These are phyloP conservation scores for Halophytophthora batemanensis DNA, from an alignment of 352 stramenopile genomes.

Conservation along the genomic window DNA sequence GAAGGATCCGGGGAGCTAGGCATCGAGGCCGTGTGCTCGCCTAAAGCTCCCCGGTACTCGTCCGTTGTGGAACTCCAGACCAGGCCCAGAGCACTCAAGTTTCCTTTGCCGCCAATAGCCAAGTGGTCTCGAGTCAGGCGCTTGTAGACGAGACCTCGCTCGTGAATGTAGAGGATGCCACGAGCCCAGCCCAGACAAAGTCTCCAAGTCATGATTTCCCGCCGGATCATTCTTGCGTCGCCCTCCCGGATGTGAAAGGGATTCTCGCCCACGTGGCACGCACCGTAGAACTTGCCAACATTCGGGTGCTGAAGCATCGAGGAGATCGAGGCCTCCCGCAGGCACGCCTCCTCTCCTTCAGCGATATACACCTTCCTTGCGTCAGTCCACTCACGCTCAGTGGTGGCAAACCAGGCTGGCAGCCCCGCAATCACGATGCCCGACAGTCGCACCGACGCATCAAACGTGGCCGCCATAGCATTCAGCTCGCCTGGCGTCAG, in stretches of 20 bases:
- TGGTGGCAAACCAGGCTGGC: conserved; percentile 14
- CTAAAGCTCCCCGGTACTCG: no score
- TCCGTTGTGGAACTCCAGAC: no score
- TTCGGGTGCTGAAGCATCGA: conserved; percentile 8
- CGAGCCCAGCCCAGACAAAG: not conserved
- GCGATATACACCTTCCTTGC: no score
- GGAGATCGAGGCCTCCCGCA: conserved; percentile 8
- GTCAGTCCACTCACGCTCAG: conserved; percentile 2
- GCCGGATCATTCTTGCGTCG: no score
- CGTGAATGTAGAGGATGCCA: not conserved
- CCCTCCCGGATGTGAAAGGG: no score
- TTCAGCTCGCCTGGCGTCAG: no score
- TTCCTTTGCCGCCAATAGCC: not conserved
- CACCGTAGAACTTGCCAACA: conserved; percentile 13
- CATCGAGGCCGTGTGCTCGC: no score
- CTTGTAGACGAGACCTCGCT: not conserved
- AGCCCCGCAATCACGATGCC: conserved; percentile 6
- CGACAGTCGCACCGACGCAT: not conserved
- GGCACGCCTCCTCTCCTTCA: conserved; percentile 8
- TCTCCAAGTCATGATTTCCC: not conserved
- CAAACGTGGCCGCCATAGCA: conserved; percentile 5
- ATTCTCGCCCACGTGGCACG: conserved; percentile 15
- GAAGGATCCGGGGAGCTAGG: no score
- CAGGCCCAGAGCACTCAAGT: not conserved
- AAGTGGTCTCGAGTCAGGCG: not conserved